phyloP scores from a whole-genome alignment of 2,329 filamentous ascomycete species.

The Exophiala spinifera region DNA sequence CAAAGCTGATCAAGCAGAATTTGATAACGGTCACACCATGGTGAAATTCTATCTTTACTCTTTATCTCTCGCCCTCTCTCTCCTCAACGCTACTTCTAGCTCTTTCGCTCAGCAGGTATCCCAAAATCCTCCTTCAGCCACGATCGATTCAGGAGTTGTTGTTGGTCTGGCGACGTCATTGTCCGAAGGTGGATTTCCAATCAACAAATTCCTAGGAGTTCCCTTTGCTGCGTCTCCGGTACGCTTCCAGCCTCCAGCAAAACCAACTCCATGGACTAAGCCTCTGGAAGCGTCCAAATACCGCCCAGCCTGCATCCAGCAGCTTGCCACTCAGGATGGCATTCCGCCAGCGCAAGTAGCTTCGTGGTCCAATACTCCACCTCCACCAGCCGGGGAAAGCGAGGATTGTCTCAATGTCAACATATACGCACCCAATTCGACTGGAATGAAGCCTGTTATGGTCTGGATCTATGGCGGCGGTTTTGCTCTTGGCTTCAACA shows the following conservation, averaged over 20 bases:
- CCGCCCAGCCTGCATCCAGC: slow-evolving; percentile 31
- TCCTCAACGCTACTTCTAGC: too few relatives aligned
- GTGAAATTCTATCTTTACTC: too few relatives aligned
- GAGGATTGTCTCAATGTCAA: slow-evolving; percentile 44
- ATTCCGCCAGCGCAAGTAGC: slow-evolving; percentile 2
- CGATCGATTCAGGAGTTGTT: slow-evolving; percentile 27
- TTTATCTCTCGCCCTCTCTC: too few relatives aligned
- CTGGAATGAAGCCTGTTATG: slow-evolving; percentile 33
- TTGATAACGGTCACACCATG: too few relatives aligned
- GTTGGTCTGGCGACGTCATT: slow-evolving; percentile 29
- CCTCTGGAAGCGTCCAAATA: slow-evolving; percentile 28
- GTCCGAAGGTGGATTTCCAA: slow-evolving; percentile 18
- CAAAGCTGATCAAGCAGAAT: too few relatives aligned
- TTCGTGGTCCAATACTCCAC: slow-evolving; percentile 25
- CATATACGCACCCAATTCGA: slow-evolving; percentile 38
- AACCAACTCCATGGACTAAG: slow-evolving; percentile 19
- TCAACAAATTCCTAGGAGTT: slow-evolving; percentile 33
- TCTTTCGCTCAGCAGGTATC: too few relatives aligned
- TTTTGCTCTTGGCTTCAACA: slow-evolving; percentile 18
- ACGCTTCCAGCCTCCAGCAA: slow-evolving; percentile 28
- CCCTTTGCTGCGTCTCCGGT: slow-evolving; percentile 29
- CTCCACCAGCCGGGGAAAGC: slow-evolving; percentile 26
- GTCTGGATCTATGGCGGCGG: slow-evolving; percentile 42
- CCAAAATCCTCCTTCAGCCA: slow-evolving; percentile 25
- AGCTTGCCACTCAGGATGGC: slow-evolving; percentile 20